Evolutionary conservation across 2,329 filamentous ascomycete genomes (phyloP).

Genomic region (Aureobasidium melanogenum): DNA sequence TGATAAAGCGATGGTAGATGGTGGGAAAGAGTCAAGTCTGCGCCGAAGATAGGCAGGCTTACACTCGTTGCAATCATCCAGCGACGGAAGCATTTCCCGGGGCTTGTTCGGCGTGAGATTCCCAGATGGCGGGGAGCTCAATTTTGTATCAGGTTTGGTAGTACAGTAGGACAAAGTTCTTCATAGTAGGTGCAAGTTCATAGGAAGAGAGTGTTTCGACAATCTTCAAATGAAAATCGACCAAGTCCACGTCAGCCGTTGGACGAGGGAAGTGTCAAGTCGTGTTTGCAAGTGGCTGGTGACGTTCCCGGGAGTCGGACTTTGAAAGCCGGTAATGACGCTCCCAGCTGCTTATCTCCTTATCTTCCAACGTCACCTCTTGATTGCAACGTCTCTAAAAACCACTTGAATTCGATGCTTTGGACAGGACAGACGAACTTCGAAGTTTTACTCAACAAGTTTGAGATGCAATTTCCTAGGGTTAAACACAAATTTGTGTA

Average conservation of each 20-base stretch:
- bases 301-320: not conserved
- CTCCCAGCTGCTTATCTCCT: not conserved
- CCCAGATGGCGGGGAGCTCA: not conserved
- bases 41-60: slow-evolving; percentile 42
- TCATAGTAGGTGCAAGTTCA: not conserved
- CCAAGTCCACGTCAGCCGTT: slow-evolving; percentile 1
- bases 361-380: not conserved
- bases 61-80: slow-evolving; percentile 48
- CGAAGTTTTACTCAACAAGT: not conserved
- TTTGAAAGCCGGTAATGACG: not conserved
- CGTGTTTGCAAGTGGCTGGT: slow-evolving; percentile 3
- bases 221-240: not conserved
- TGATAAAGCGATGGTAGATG: slow-evolving; percentile 49
- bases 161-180: no score
- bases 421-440: not conserved
- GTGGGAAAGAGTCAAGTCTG: slow-evolving; percentile 35
- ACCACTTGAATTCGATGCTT: no score
- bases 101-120: not conserved
- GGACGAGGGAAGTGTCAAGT: not conserved
- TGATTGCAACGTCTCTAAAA: no score
- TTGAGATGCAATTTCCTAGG: no score
- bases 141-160: not conserved
- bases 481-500: not conserved
- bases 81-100: not conserved
- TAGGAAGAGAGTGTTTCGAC: not conserved